Evolutionary conservation across 192 early-diverging fungal genomes (phyloP).

Genomic region (Coemansia sp.): DNA sequence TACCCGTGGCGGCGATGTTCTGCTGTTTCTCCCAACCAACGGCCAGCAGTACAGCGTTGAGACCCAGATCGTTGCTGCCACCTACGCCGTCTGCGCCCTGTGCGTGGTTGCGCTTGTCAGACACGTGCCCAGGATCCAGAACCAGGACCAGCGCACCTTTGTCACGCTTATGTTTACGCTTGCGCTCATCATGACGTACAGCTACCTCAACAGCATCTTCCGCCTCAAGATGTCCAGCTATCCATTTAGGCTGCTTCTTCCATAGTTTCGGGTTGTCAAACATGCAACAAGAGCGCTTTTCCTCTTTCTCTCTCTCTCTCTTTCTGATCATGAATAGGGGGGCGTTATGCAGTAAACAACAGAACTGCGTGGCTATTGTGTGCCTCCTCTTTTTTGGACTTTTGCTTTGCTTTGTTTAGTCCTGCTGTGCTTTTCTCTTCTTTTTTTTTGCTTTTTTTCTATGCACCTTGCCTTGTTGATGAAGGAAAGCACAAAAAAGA

Average conservation of each 20-base stretch:
- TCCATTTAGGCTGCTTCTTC: slow-evolving; percentile 47
- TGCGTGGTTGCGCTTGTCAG: slow-evolving; percentile 47
- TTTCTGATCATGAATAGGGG: neutral
- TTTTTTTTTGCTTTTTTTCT: too few species aligned
- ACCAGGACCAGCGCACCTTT: slow-evolving; percentile 42
- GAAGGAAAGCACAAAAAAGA: too few species aligned
- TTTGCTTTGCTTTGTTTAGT: too few species aligned
- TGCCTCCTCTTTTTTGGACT: too few species aligned
- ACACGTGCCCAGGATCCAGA: slow-evolving; percentile 42
- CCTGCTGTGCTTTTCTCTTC: too few species aligned
- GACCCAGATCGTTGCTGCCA: slow-evolving; percentile 51
- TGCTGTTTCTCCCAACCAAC: slow-evolving; percentile 44
- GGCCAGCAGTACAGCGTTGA: slow-evolving; percentile 52
- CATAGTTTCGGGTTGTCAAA: slow-evolving; percentile 7
- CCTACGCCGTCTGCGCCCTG: slow-evolving; percentile 49
- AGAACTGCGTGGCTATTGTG: too few species aligned
- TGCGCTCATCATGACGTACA: slow-evolving; percentile 40
- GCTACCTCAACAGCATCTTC: slow-evolving; percentile 56
- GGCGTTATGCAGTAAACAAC: too few species aligned
- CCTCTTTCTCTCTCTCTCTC: too few species aligned
- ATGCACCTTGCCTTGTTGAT: too few species aligned
- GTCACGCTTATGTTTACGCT: slow-evolving; percentile 39
- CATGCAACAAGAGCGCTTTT: neutral
- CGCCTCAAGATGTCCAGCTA: slow-evolving; percentile 52
- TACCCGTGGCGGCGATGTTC: slow-evolving; percentile 29